These are phyloP conservation scores for Pythium folliculosum DNA, from an alignment of 352 stramenopile genomes.

Conservation along the genomic window DNA sequence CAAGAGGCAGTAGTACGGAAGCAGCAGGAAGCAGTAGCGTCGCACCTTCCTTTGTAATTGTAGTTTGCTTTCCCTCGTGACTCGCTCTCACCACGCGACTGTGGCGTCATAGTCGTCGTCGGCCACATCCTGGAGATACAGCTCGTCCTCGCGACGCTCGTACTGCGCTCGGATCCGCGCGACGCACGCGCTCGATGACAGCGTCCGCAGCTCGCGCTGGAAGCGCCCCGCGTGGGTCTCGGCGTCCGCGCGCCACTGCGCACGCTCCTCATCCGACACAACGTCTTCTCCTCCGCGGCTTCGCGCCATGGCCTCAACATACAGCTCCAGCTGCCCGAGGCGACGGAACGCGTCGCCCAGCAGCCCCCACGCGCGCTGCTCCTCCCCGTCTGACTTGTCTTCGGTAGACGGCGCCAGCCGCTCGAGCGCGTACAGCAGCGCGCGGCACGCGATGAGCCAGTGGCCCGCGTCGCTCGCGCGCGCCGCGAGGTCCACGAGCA, in stretches of 20 bases:
- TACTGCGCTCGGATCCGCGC: constrained; percentile 33
- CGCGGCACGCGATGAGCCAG: constrained; percentile 50
- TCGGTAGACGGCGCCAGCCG: constrained; percentile 16
- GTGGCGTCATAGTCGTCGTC: too few species aligned
- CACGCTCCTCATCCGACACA: not conserved
- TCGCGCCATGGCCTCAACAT: constrained; percentile 40
- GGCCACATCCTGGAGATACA: constrained; percentile 9
- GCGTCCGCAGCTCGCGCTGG: constrained; percentile 27
- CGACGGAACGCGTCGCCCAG: constrained; percentile 69
- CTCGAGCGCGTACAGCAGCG: constrained; percentile 53
- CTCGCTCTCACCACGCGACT: too few species aligned
- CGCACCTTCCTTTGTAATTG: too few species aligned
- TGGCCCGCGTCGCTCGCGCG: constrained; percentile 48
- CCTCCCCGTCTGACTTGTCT: constrained; percentile 22
- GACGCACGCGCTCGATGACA: constrained; percentile 31
- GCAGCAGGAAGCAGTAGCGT: too few species aligned
- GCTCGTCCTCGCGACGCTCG: not conserved
- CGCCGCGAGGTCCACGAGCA: constrained; percentile 51
- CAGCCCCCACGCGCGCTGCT: constrained; percentile 43
- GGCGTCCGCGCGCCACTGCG: constrained; percentile 27
- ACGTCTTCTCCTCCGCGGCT: constrained; percentile 19
- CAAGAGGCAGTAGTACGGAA: constrained; percentile 3
- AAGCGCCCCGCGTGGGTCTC: constrained; percentile 30
- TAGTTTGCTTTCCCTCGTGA: too few species aligned
- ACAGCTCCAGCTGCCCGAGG: constrained; percentile 53